Conservation (phyloP, 805 yeast species). For the Wickerhamomyces bovis region DNA sequence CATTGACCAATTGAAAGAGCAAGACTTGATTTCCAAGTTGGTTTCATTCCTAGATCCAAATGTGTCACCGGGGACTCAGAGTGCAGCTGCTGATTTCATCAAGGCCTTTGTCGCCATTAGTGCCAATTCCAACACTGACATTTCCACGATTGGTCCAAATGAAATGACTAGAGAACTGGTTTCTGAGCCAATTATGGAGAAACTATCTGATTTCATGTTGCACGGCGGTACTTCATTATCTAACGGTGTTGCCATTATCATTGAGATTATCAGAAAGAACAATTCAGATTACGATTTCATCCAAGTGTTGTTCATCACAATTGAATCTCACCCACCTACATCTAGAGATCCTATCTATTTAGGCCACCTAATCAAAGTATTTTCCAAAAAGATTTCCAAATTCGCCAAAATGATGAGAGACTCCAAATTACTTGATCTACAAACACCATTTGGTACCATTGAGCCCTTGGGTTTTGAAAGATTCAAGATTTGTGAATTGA, state of each 20-base stretch:
- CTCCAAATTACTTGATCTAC: conserved; percentile 31
- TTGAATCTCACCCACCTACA: conserved; percentile 88
- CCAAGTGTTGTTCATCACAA: conserved; percentile 74
- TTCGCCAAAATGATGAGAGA: conserved; percentile 57
- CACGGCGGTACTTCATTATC: conserved; percentile 81
- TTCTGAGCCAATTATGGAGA: conserved; percentile 59
- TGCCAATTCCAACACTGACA: conserved; percentile 84
- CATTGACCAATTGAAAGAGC: conserved; percentile 66
- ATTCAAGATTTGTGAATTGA: conserved; percentile 83
- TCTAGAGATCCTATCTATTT: conserved; percentile 89
- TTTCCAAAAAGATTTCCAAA: conserved; percentile 65
- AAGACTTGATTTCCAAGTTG: conserved; percentile 66
- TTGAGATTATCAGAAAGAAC: conserved; percentile 90
- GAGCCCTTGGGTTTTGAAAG: conserved; percentile 86
- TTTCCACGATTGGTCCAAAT: conserved; percentile 93
- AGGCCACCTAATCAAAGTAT: conserved; percentile 76
- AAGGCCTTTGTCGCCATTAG: conserved; percentile 92
- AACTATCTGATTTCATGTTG: conserved; percentile 72
- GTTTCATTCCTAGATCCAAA: conserved; percentile 66
- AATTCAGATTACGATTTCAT: conserved; percentile 92
- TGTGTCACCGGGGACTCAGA: conserved; percentile 65
- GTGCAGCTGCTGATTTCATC: conserved; percentile 92
- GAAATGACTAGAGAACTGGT: conserved; percentile 89
- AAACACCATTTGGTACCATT: conserved; percentile 60
- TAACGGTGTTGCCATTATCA: conserved; percentile 91